Evolutionary conservation across 2,329 filamentous ascomycete species (phyloP), one percentile per base, ranked within the genome.

Genomic region (Aspergillus neotritici): DNA sequence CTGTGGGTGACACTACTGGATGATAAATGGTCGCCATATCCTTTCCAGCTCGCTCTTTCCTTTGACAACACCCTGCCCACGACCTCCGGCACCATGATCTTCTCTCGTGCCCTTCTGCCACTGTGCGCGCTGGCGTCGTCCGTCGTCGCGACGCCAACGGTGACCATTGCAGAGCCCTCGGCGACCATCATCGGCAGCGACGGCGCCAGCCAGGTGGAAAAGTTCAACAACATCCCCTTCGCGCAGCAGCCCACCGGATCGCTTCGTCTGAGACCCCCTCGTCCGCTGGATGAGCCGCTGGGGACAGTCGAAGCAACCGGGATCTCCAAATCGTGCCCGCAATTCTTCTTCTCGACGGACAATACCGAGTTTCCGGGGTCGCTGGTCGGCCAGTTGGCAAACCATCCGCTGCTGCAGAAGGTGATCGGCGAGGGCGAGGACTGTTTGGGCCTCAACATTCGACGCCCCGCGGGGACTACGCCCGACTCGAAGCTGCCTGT

Each of bases 161-260:
- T 83, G 37, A 65, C 72, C 12, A 74, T 81, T 30, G 64, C 74
- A 1, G 72, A 75, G 3, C 63, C 63, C 6, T 13, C 52, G 34
- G 81, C 78, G 31, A 83, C 76, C 4, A 66, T 86, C 29, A 60
- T 62, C 13, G 63, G 61, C 8, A 53, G 31, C 43, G 65, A 52
- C 46, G 58, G 63, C 2, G 55, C 37, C 2, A 37, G 61, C 3
- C 64, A 66, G 17, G 73, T 87, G 14, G 86, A 91, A 44, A 78
- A 72, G 17, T 90, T 87, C 68, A 80, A 77, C 43, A 85, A 82
- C 15, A 87, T 93, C 43, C 86, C 86, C 3, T 93, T 82, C 57
- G 85, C 86, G 2, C 71, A 86, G 48, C 76, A 84, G 1, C 86
- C 86, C 0, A 73, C 77, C 0, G 84, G 83, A 0, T 61, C 71